These are phyloP conservation scores for Stygiomarasmius scandens DNA, from an alignment of 1,284 basidiomycete species.

Conservation along the genomic window DNA sequence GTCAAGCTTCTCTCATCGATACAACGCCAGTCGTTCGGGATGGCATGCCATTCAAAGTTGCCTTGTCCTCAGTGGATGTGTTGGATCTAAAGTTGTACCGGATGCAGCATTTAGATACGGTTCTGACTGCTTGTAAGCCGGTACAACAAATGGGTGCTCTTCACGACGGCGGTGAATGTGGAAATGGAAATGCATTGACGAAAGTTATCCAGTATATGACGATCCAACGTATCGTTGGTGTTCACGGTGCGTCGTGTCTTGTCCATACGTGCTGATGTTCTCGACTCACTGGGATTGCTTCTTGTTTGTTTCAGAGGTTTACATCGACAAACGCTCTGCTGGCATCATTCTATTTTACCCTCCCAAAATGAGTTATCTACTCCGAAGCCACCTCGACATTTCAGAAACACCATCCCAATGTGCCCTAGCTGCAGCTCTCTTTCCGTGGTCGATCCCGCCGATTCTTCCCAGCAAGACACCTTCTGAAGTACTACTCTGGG, in stretches of 20 bases:
- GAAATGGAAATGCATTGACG: constrained; percentile 29
- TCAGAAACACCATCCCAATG: background rate
- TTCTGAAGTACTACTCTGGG: background rate
- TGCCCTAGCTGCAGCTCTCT: constrained; percentile 44
- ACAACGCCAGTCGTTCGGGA: background rate
- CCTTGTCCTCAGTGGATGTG: constrained; percentile 5
- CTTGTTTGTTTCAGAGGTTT: constrained; percentile 44
- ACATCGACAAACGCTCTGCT: constrained; percentile 48
- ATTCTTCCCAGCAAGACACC: background rate
- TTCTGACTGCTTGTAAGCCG: constrained; percentile 31
- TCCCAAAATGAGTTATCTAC: background rate
- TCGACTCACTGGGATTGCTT: no score
- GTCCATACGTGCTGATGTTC: no score
- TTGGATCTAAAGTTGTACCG: constrained; percentile 5
- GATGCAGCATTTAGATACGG: background rate
- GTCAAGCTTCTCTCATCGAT: constrained; percentile 3
- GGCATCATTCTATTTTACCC: constrained; percentile 19
- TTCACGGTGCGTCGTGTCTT: no score
- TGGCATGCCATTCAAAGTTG: constrained; percentile 14
- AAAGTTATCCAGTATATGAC: constrained; percentile 50
- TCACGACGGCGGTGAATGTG: constrained; percentile 26
- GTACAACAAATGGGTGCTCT: constrained; percentile 55
- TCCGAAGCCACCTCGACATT: background rate
- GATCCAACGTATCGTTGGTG: constrained; percentile 44
- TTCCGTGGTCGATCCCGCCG: constrained; percentile 34